Conservation (phyloP, 202 grass and related monocot species). For the Zizania palustris region DNA sequence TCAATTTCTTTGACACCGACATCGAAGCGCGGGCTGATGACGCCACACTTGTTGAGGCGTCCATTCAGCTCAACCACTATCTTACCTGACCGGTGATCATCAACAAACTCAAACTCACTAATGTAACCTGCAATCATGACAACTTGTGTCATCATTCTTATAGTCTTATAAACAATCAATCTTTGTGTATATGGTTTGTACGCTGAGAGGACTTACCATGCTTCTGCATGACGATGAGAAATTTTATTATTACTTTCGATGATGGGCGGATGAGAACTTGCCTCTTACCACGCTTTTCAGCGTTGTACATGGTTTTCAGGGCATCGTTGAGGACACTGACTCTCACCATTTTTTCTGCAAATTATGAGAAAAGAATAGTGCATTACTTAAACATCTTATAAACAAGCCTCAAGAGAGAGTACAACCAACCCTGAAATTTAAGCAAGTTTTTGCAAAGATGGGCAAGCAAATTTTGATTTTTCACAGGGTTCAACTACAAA, state of each 20-base stretch:
- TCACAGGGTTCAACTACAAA: too few relatives aligned
- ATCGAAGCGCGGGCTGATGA: conserved; percentile 69
- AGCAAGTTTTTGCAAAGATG: too few relatives aligned
- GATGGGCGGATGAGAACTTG: conserved; percentile 66
- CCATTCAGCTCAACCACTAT: conserved; percentile 21
- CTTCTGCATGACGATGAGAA: conserved; percentile 68
- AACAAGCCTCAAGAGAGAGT: not conserved
- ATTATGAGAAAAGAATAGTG: not conserved
- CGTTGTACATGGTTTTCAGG: conserved; percentile 68
- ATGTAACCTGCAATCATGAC: not conserved
- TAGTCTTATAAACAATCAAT: not conserved
- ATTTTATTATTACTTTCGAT: conserved; percentile 69
- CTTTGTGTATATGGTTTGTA: too few relatives aligned
- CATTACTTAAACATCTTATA: not conserved
- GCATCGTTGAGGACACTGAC: conserved; percentile 64
- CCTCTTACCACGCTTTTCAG: conserved; percentile 67
- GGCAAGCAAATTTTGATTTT: too few relatives aligned
- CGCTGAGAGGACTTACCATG: conserved; percentile 41
- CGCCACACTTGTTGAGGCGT: conserved; percentile 1
- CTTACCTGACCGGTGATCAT: conserved; percentile 35
- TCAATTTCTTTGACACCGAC: conserved; percentile 72
- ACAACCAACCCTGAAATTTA: not conserved
- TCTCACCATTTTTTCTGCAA: conserved; percentile 55
- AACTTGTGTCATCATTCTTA: not conserved
- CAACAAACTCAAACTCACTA: not conserved